Conservation (phyloP, 305 asterid species). For the Coffea humblotiana region DNA sequence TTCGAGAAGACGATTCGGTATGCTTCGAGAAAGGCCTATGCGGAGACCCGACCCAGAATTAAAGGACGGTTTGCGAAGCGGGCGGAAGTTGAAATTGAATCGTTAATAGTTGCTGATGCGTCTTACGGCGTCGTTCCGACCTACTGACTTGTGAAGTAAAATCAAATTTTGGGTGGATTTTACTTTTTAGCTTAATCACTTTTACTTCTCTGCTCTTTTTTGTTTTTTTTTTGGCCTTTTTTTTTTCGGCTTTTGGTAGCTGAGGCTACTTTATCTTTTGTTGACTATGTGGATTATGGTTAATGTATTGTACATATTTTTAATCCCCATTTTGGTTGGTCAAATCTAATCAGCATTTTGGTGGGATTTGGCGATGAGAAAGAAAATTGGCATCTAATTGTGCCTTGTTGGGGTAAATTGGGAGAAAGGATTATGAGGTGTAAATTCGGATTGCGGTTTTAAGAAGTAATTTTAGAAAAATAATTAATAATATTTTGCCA, state of each 20-base stretch:
- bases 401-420: no score
- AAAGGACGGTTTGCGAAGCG: conserved; percentile 83
- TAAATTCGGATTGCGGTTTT: no score
- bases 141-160: conserved; percentile 19
- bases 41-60: conserved; percentile 83
- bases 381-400: no score
- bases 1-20: conserved; percentile 84
- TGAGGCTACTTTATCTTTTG: background rate
- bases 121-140: conserved; percentile 71
- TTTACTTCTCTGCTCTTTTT: background rate
- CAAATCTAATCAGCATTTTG: no score
- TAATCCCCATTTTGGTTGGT: no score
- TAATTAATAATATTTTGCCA: no score
- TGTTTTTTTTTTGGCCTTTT: no score
- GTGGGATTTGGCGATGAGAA: no score
- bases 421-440: no score
- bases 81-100: conserved; percentile 57
- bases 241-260: background rate
- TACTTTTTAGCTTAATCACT: background rate
- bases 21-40: conserved; percentile 89
- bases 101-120: conserved; percentile 32
- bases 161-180: conserved; percentile 2
- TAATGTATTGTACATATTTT: no score
- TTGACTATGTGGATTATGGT: no score
- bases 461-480: no score